phyloP scores from a whole-genome alignment of 768 basidiomycete genomes.

The Podaxis sp. region DNA sequence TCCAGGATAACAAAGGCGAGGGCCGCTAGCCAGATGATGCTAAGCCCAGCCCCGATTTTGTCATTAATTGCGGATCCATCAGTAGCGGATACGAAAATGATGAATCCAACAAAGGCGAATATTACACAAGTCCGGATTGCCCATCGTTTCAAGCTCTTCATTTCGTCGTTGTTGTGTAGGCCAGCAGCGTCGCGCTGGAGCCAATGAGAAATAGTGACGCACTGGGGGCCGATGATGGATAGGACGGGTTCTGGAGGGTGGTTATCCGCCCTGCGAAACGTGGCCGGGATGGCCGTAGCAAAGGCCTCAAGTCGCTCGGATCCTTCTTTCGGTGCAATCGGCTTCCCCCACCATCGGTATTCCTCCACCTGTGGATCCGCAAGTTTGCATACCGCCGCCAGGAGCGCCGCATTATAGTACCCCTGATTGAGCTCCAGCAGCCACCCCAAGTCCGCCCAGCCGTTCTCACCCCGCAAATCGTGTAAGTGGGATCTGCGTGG shows the following conservation, averaged over 20 bases:
- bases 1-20: background rate
- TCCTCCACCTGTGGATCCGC: slow-evolving; percentile 1
- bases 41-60: background rate
- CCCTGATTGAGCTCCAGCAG: slow-evolving; percentile 26
- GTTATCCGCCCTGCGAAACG: background rate
- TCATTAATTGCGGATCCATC: too few relatives aligned
- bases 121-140: background rate
- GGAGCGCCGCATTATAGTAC: slow-evolving; percentile 24
- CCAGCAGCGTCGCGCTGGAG: slow-evolving; percentile 5
- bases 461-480: slow-evolving; percentile 16
- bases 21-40: background rate
- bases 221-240: slow-evolving; percentile 12
- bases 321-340: slow-evolving; percentile 12
- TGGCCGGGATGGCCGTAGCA: slow-evolving; percentile 11
- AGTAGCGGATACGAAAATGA: too few relatives aligned
- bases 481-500: slow-evolving; percentile 19
- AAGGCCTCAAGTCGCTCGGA: slow-evolving; percentile 11
- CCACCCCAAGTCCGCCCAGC: slow-evolving; percentile 27
- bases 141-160: slow-evolving; percentile 7
- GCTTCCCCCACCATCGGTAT: slow-evolving; percentile 16
- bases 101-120: background rate
- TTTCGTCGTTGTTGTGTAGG: background rate
- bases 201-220: slow-evolving; percentile 15
- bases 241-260: slow-evolving; percentile 6
- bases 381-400: slow-evolving; percentile 23